Conservation (phyloP, 2,329 filamentous ascomycete species). For the Periconia macrospinosa region DNA sequence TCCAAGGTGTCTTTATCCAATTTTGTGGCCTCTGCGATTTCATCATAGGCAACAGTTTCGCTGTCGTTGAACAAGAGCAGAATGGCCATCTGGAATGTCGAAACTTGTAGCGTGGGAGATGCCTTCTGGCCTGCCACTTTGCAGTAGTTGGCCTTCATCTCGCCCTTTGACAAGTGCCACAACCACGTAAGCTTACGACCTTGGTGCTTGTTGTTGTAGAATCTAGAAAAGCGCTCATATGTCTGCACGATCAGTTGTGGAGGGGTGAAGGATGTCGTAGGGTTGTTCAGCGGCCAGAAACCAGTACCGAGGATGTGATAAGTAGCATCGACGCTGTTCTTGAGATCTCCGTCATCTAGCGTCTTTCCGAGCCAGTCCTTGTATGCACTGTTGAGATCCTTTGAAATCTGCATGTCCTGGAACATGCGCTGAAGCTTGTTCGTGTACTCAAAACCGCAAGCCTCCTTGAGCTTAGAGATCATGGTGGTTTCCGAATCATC, state of each 20-base stretch:
- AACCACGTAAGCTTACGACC: slow-evolving; percentile 97
- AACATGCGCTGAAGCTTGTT: slow-evolving; percentile 99
- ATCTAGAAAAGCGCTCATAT: slow-evolving; percentile 84
- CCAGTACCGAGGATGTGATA: slow-evolving; percentile 95
- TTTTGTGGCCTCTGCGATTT: slow-evolving; percentile 80
- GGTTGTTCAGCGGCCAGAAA: slow-evolving; percentile 92
- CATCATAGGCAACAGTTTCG: slow-evolving; percentile 82
- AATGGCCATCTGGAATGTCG: slow-evolving; percentile 97
- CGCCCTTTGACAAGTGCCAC: slow-evolving; percentile 97
- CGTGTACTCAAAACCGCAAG: slow-evolving; percentile 97
- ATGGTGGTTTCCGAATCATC: slow-evolving; percentile 98
- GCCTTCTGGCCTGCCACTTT: slow-evolving; percentile 69
- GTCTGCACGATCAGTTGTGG: slow-evolving; percentile 83
- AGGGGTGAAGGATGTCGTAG: slow-evolving; percentile 84
- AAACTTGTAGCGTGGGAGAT: slow-evolving; percentile 95
- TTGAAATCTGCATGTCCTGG: slow-evolving; percentile 98
- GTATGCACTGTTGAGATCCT: slow-evolving; percentile 90
- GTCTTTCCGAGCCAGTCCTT: slow-evolving; percentile 72
- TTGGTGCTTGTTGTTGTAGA: slow-evolving; percentile 95
- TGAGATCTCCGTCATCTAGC: slow-evolving; percentile 66
- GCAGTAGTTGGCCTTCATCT: slow-evolving; percentile 91
- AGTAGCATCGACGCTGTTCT: slow-evolving; percentile 76
- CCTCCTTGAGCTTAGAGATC: slow-evolving; percentile 99
- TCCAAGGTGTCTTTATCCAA: slow-evolving; percentile 83
- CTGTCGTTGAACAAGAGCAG: slow-evolving; percentile 92